A percentile compares a stretch with the other conserved stretches of the same genome.
phyloP scores from a whole-genome alignment of 345 rosid genomes.

The Rhodamnia argentea region DNA sequence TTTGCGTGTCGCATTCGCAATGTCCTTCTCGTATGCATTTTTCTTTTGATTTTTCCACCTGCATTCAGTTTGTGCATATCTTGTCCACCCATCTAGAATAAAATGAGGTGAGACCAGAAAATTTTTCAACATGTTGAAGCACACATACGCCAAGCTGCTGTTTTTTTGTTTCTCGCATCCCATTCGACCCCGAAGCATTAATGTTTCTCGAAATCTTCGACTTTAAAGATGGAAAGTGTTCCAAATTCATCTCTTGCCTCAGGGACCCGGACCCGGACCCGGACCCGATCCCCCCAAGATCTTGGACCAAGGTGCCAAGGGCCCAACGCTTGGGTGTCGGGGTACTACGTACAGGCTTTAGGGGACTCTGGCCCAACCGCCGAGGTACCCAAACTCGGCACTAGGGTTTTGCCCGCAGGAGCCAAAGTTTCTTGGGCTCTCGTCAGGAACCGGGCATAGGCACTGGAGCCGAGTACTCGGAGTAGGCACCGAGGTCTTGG shows the following conservation, averaged over 20 bases:
- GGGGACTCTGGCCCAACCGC: not conserved
- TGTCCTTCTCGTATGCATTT: not conserved
- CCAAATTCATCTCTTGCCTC: not conserved
- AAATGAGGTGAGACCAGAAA: not conserved
- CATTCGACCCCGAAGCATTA: not conserved
- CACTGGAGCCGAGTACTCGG: rapidly evolving
- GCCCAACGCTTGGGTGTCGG: rapidly evolving
- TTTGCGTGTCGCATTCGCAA: rapidly evolving
- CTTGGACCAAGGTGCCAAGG: not conserved
- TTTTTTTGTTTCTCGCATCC: not conserved
- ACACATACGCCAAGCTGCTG: not conserved
- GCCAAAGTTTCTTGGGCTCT: not conserved
- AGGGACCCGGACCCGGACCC: too few relatives aligned
- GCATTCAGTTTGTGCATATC: not conserved
- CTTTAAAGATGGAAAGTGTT: not conserved
- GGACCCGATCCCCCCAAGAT: not conserved
- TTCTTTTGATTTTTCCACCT: not conserved
- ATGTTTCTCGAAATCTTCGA: not conserved
- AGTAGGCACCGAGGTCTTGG: not conserved
- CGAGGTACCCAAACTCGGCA: not conserved
- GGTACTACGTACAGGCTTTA: not conserved
- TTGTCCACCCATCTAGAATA: not conserved
- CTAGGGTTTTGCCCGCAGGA: not conserved
- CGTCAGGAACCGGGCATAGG: rapidly evolving
- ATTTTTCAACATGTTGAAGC: not conserved